Percentiles rank a stretch among this genome's conserved stretches.
Evolutionary conservation across 2,329 filamentous ascomycete genomes (phyloP).

Genomic region (Pseudogymnoascus sp.): DNA sequence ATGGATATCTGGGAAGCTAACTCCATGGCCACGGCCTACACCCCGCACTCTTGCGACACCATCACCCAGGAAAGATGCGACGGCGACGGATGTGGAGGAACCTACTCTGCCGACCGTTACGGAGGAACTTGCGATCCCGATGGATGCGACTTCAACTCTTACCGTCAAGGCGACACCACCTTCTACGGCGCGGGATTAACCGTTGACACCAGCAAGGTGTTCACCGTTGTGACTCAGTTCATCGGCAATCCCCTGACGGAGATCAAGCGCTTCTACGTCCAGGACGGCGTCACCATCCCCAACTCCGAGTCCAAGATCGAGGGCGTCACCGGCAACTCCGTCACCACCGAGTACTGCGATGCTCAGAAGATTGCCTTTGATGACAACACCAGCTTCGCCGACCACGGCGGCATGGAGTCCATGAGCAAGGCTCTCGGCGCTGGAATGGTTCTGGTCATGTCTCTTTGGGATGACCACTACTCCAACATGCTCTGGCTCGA

Average conservation of each 20-base stretch:
- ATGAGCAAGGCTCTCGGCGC: conserved; percentile 48
- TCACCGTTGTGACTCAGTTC: conserved; percentile 56
- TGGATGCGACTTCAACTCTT: conserved; percentile 58
- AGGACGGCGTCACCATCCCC: conserved; percentile 45
- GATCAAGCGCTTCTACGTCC: conserved; percentile 51
- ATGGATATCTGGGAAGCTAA: conserved; percentile 65
- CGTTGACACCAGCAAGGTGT: conserved; percentile 45
- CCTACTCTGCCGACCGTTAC: conserved; percentile 38
- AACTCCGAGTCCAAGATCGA: conserved; percentile 41
- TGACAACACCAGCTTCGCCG: conserved; percentile 44
- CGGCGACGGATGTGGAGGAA: conserved; percentile 35
- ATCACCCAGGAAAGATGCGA: conserved; percentile 38
- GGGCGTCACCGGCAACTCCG: conserved; percentile 42
- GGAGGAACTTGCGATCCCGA: conserved; percentile 51
- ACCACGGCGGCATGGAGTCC: conserved; percentile 47
- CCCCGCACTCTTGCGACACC: conserved; percentile 49
- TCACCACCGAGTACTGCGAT: conserved; percentile 52
- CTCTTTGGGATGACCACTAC: conserved; percentile 49
- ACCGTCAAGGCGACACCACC: conserved; percentile 47
- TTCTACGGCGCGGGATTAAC: conserved; percentile 50
- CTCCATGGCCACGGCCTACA: conserved; percentile 48
- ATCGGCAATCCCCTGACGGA: conserved; percentile 44
- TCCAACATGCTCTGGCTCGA: conserved; percentile 71
- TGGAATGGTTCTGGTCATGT: conserved; percentile 60
- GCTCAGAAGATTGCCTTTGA: conserved; percentile 48